Percentiles rank a stretch among this genome's conserved stretches.
Conservation (phyloP, 805 yeast species). For the Wickerhamiella galacta region DNA sequence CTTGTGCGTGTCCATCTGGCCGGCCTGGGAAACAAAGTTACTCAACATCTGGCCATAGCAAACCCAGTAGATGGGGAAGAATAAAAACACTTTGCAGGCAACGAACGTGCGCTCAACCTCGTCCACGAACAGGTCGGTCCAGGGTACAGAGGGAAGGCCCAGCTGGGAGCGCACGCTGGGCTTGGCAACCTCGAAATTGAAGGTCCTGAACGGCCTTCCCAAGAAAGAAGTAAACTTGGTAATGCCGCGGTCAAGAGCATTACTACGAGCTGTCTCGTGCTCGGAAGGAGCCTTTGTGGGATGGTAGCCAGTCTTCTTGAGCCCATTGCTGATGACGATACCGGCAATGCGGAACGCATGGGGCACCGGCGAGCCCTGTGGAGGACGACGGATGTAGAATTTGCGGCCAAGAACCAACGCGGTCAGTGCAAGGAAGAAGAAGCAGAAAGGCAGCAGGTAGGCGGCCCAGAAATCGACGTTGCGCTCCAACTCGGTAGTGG, state of each 20-base stretch:
- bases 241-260: constrained; percentile 7
- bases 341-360: constrained; percentile 32
- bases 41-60: constrained; percentile 58
- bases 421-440: constrained; percentile 42
- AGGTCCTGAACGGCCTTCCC: constrained; percentile 3
- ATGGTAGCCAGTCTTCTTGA: constrained; percentile 14
- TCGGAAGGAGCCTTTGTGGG: too few relatives aligned
- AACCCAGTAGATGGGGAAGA: constrained; percentile 61
- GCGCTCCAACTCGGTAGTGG: constrained; percentile 56
- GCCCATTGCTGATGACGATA: constrained; percentile 31
- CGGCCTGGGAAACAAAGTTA: constrained; percentile 61
- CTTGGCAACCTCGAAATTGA: constrained; percentile 35
- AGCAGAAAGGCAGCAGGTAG: constrained; percentile 50
- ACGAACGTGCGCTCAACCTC: constrained; percentile 47
- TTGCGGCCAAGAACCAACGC: constrained; percentile 39
- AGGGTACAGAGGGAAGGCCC: constrained; percentile 27
- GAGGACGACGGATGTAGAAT: constrained; percentile 40
- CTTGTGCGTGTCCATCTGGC: constrained; percentile 55
- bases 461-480: constrained; percentile 51
- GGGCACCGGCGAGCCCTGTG: constrained; percentile 43
- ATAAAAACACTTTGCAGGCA: constrained; percentile 59
- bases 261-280: background rate
- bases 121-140: constrained; percentile 60
- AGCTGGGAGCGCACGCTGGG: constrained; percentile 36
- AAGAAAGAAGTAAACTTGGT: constrained; percentile 1